Conservation (phyloP, 192 early-diverging fungal genomes). For the Funneliformis mosseae region DNA sequence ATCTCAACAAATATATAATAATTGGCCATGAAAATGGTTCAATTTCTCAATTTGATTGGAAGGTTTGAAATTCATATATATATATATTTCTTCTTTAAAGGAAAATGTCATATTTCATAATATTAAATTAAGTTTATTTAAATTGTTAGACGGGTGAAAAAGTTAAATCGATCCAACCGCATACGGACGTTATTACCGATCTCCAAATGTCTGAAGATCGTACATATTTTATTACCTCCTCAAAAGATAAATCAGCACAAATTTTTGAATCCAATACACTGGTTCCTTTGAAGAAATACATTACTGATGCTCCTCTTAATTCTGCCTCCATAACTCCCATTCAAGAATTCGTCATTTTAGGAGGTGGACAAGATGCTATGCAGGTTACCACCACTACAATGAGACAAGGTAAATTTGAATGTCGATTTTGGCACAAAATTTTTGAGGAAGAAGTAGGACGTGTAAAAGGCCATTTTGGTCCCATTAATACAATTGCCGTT, state of each 20-base stretch:
- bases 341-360: conserved; percentile 83
- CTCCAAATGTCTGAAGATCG: conserved; percentile 90
- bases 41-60: conserved; percentile 86
- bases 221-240: conserved; percentile 93
- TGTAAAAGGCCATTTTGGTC: conserved; percentile 98
- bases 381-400: conserved; percentile 89
- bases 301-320: conserved; percentile 88
- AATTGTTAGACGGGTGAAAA: conserved; percentile 65
- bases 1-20: conserved; percentile 91
- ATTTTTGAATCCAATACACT: conserved; percentile 88
- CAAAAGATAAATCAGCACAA: conserved; percentile 91
- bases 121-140: neutral
- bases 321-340: conserved; percentile 87
- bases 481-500: conserved; percentile 98
- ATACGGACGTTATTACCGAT: conserved; percentile 80
- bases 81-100: neutral
- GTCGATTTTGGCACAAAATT: conserved; percentile 95
- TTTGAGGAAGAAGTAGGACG: conserved; percentile 97
- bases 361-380: conserved; percentile 99
- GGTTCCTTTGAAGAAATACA: conserved; percentile 80
- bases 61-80: conserved; percentile 49
- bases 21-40: conserved; percentile 93
- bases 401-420: conserved; percentile 96
- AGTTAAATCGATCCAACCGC: conserved; percentile 65
- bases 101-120: neutral